Conservation (phyloP, 1,284 basidiomycete species). For the Malassezia slooffiae region DNA sequence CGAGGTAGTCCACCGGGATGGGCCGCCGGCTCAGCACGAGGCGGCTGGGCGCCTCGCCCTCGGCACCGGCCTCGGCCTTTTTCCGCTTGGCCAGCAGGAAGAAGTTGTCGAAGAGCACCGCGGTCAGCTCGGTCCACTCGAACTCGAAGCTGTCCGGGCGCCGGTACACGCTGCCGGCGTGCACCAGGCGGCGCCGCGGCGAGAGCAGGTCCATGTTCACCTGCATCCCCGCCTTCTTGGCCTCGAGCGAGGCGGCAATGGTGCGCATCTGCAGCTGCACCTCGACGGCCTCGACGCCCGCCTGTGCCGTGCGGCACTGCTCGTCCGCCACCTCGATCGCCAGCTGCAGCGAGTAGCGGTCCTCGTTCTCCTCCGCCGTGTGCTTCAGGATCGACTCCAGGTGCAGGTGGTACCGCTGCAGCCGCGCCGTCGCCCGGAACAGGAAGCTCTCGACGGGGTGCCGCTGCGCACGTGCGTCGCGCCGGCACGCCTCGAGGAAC, state of each 20-base stretch:
- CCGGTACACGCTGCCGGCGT: slow-evolving; percentile 31
- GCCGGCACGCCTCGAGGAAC: slow-evolving; percentile 63
- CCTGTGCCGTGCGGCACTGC: slow-evolving; percentile 39
- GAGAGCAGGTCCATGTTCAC: slow-evolving; percentile 35
- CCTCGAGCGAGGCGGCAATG: slow-evolving; percentile 28
- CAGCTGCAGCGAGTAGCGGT: slow-evolving; percentile 25
- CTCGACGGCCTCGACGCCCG: slow-evolving; percentile 35
- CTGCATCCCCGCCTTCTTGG: slow-evolving; percentile 29
- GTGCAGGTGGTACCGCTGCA: slow-evolving; percentile 78
- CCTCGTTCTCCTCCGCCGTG: slow-evolving; percentile 29
- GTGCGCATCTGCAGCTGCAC: slow-evolving; percentile 36
- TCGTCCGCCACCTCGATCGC: slow-evolving; percentile 41
- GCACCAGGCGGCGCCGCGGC: slow-evolving; percentile 33
- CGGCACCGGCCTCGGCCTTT: slow-evolving; percentile 8
- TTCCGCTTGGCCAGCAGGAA: slow-evolving; percentile 38
- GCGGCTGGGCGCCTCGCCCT: neutral
- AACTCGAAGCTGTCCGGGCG: slow-evolving; percentile 42
- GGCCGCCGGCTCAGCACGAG: slow-evolving; percentile 14
- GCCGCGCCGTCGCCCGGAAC: slow-evolving; percentile 71
- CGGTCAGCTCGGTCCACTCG: slow-evolving; percentile 40
- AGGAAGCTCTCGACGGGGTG: slow-evolving; percentile 78
- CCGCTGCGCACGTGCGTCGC: slow-evolving; percentile 61
- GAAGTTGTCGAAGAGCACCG: slow-evolving; percentile 43
- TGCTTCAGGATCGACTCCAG: slow-evolving; percentile 65
- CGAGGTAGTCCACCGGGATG: slow-evolving; percentile 40